Conservation (phyloP, 129 eudicot species). For the Tagetes patula region DNA sequence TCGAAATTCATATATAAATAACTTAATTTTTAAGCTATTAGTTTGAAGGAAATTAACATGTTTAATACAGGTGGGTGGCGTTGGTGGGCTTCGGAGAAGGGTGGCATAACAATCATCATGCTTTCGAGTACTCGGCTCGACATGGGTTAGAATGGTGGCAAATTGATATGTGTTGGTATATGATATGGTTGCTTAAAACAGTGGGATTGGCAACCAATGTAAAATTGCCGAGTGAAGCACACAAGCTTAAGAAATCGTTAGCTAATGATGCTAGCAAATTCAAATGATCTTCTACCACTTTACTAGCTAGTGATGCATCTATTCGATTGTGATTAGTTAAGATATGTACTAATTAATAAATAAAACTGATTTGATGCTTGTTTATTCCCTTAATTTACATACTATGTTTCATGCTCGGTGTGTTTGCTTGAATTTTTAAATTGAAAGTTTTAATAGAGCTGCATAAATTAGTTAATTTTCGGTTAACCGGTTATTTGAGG, state of each 20-base stretch:
- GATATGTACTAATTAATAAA: no score
- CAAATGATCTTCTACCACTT: background rate
- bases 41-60: no score
- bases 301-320: no score
- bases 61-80: conserved; percentile 67
- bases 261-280: background rate
- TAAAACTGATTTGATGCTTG: no score
- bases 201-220: conserved; percentile 73
- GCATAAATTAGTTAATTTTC: no score
- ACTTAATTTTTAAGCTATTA: background rate
- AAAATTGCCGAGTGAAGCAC: conserved; percentile 44
- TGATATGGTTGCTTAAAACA: conserved; percentile 54
- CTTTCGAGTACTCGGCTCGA: conserved; percentile 74
- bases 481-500: no score
- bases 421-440: no score
- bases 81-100: conserved; percentile 73
- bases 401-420: no score
- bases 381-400: no score
- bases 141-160: conserved; percentile 95
- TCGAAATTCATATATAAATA: no score
- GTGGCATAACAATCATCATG: conserved; percentile 92
- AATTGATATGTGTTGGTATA: conserved; percentile 69
- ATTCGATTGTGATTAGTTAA: no score
- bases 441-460: no score
- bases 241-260: background rate